Conservation (phyloP, 805 yeast species). For the Jamesozyma rosinii region DNA sequence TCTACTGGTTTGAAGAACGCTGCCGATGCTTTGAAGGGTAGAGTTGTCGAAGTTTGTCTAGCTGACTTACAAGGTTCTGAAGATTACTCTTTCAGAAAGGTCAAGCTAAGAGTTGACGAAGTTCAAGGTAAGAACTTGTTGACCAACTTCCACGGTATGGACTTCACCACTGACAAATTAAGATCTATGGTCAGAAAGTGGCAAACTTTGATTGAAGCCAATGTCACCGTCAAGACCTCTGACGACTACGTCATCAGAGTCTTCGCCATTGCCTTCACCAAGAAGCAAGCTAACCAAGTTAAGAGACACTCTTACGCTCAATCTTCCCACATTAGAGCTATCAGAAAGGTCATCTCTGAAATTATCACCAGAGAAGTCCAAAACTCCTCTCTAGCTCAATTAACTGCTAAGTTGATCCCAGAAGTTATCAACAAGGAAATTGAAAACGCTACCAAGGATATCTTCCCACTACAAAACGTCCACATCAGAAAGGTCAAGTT, state of each 20-base stretch:
- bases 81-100: constrained; percentile 96
- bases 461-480: constrained; percentile 96
- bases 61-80: constrained; percentile 98
- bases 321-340: constrained; percentile 91
- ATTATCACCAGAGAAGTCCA: constrained; percentile 94
- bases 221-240: constrained; percentile 93
- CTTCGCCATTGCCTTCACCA: constrained; percentile 96
- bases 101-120: constrained; percentile 95
- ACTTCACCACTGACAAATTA: constrained; percentile 93
- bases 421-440: constrained; percentile 98
- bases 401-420: constrained; percentile 93
- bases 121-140: constrained; percentile 96
- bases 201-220: constrained; percentile 97
- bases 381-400: constrained; percentile 89
- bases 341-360: constrained; percentile 93
- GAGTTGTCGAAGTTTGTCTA: constrained; percentile 88
- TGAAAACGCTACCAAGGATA: constrained; percentile 87
- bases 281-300: constrained; percentile 91
- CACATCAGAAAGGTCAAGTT: constrained; percentile 97
- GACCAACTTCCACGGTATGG: constrained; percentile 98
- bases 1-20: constrained; percentile 97
- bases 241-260: constrained; percentile 95
- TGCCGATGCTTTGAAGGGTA: constrained; percentile 95
- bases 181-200: constrained; percentile 96
- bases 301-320: constrained; percentile 97